Conservation (phyloP, 768 basidiomycete genomes). For the Russula sp. region DNA sequence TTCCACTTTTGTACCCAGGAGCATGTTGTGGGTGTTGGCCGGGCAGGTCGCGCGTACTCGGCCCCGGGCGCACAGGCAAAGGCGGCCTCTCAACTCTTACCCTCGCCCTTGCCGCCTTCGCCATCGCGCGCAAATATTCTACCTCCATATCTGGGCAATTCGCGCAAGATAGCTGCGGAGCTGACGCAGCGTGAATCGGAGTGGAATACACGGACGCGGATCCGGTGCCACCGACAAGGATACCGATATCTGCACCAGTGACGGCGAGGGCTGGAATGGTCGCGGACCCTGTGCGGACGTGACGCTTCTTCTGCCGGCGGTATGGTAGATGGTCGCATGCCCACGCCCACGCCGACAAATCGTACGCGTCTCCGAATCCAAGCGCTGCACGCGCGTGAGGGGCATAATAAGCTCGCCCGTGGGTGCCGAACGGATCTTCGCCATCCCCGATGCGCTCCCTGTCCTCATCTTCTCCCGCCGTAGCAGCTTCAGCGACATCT, state of each 20-base stretch:
- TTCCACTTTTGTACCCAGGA: slow-evolving; percentile 18
- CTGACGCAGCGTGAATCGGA: slow-evolving; percentile 14
- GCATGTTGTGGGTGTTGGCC: not conserved
- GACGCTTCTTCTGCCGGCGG: slow-evolving; percentile 3
- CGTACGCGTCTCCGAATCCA: slow-evolving; percentile 17
- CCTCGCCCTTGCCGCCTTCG: not conserved
- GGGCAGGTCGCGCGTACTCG: not conserved
- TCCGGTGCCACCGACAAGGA: not conserved
- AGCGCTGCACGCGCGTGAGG: slow-evolving; percentile 12
- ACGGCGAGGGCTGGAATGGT: not conserved
- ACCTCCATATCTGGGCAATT: slow-evolving; percentile 3
- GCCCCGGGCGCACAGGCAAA: not conserved
- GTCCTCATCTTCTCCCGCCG: not conserved
- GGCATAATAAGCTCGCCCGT: slow-evolving; percentile 18
- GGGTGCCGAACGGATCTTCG: slow-evolving; percentile 17
- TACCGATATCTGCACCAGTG: not conserved
- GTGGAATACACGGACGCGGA: slow-evolving; percentile 8
- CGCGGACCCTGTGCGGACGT: not conserved
- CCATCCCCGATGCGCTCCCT: not conserved
- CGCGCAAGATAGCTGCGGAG: slow-evolving; percentile 18
- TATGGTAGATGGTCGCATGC: slow-evolving; percentile 12
- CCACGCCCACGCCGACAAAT: slow-evolving; percentile 25
- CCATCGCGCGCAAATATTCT: slow-evolving; percentile 22
- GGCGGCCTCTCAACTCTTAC: not conserved
- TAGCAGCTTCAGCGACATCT: not conserved